phyloP scores from a whole-genome alignment of 768 basidiomycete genomes.

The Leccinellum rugosiceps region DNA sequence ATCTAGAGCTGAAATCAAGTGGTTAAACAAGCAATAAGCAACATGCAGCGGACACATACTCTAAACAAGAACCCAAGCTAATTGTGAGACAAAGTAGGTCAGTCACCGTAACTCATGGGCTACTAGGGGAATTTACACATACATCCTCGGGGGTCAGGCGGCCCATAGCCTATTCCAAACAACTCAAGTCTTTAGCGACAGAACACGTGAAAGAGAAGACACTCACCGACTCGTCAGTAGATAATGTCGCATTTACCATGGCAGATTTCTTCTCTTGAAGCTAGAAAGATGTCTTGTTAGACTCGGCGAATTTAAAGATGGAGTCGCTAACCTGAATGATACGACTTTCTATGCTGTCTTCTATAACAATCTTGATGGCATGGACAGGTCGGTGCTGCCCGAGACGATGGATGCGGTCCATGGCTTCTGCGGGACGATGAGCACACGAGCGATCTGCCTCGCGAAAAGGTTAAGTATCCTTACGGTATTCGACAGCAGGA shows the following conservation, averaged over 20 bases:
- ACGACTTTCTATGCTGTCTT: slow-evolving; percentile 94
- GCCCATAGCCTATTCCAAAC: slow-evolving; percentile 74
- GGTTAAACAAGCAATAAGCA: background rate
- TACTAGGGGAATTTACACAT: slow-evolving; percentile 20
- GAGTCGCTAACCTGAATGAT: slow-evolving; percentile 71
- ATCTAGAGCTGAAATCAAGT: slow-evolving; percentile 16
- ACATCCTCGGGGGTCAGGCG: slow-evolving; percentile 85
- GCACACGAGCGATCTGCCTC: background rate
- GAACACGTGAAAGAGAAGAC: background rate
- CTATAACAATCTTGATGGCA: slow-evolving; percentile 90
- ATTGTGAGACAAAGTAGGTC: background rate
- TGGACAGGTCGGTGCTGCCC: slow-evolving; percentile 94
- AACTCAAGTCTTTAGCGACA: slow-evolving; percentile 8
- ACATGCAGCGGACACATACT: slow-evolving; percentile 25
- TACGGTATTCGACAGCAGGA: slow-evolving; percentile 88
- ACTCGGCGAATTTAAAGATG: background rate
- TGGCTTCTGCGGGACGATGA: slow-evolving; percentile 61
- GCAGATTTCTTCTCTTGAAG: slow-evolving; percentile 97
- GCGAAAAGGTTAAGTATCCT: slow-evolving; percentile 29
- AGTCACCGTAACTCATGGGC: slow-evolving; percentile 3
- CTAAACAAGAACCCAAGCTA: slow-evolving; percentile 48
- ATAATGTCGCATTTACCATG: slow-evolving; percentile 88
- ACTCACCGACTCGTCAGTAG: slow-evolving; percentile 73
- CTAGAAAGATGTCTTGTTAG: slow-evolving; percentile 31
- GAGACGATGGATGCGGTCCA: slow-evolving; percentile 95